These are phyloP conservation scores for Ilyonectria destructans DNA, from an alignment of 2,329 filamentous ascomycete genomes.

Conservation along the genomic window DNA sequence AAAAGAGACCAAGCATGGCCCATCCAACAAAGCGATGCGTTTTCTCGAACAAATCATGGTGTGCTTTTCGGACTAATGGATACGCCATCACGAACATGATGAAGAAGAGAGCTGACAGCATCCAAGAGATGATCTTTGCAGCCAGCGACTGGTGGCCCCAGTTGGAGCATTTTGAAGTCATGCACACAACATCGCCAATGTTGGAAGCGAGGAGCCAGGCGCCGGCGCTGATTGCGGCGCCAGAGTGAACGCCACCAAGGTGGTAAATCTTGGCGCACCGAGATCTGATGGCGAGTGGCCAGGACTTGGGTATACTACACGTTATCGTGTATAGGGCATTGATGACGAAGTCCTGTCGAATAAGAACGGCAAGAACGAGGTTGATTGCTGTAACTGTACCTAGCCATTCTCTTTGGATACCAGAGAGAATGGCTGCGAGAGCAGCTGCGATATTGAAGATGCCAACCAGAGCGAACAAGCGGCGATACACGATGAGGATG, in stretches of 20 bases:
- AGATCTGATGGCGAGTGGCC: no score
- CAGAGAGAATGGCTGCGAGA: no score
- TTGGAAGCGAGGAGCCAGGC: constrained; percentile 64
- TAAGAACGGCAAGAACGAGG: constrained; percentile 63
- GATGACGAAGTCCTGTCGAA: no score
- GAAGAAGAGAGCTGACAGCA: constrained; percentile 72
- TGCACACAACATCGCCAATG: constrained; percentile 48
- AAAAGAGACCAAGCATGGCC: constrained; percentile 76
- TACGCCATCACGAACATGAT: constrained; percentile 75
- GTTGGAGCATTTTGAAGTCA: no score
- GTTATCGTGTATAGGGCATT: constrained; percentile 63
- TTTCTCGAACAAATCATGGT: constrained; percentile 80
- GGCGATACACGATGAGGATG: no score
- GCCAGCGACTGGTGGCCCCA: constrained; percentile 56
- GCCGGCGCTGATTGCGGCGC: no score
- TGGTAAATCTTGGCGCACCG: no score
- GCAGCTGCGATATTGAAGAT: no score
- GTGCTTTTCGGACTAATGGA: constrained; percentile 73
- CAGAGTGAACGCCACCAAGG: no score
- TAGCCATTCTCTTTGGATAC: constrained; percentile 56
- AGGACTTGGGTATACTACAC: no score
- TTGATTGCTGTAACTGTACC: constrained; percentile 64
- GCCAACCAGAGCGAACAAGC: no score
- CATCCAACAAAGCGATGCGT: constrained; percentile 64
- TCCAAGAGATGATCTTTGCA: constrained; percentile 66